Evolutionary conservation across 129 eudicot genomes (phyloP).

Genomic region (Chrysanthemum lavandulifolium): DNA sequence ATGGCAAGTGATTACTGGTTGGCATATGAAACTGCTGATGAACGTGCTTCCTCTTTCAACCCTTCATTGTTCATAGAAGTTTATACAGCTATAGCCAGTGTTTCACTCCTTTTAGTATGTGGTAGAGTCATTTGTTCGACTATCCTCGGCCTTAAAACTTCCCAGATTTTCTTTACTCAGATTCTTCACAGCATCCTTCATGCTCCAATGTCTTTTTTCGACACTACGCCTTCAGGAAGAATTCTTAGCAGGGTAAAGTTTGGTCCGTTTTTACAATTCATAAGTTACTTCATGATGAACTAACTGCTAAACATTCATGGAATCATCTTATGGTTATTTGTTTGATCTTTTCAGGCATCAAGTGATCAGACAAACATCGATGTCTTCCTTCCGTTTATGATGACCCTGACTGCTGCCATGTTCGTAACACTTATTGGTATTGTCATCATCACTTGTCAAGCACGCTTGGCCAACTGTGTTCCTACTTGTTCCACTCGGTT

Average conservation of each 20-base stretch:
- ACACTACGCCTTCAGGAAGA: slow-evolving; percentile 90
- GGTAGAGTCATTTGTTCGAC: slow-evolving; percentile 44
- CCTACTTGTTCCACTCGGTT: slow-evolving; percentile 75
- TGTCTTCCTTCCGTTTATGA: slow-evolving; percentile 55
- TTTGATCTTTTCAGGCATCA: slow-evolving; percentile 58
- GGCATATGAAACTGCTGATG: slow-evolving; percentile 67
- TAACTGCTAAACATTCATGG: too few species aligned
- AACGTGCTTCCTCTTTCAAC: slow-evolving; percentile 49
- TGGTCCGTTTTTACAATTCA: too few species aligned
- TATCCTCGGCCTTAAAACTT: slow-evolving; percentile 60
- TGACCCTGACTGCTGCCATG: slow-evolving; percentile 37
- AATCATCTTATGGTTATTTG: too few species aligned
- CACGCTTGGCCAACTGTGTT: slow-evolving; percentile 83
- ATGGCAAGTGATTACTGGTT: slow-evolving; percentile 82
- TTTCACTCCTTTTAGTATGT: slow-evolving; percentile 41
- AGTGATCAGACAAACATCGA: slow-evolving; percentile 82
- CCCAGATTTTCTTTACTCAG: slow-evolving; percentile 56
- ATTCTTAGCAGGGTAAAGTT: slow-evolving; percentile 68
- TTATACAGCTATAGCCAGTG: slow-evolving; percentile 44
- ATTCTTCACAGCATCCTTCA: slow-evolving; percentile 66
- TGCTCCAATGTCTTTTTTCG: slow-evolving; percentile 95
- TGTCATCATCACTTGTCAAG: slow-evolving; percentile 75
- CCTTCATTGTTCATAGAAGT: slow-evolving; percentile 62
- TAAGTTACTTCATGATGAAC: too few species aligned
- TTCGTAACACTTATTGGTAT: slow-evolving; percentile 55